These are phyloP conservation scores for Incumbomyces lentus DNA, from an alignment of 2,329 filamentous ascomycete genomes.

Conservation along the genomic window DNA sequence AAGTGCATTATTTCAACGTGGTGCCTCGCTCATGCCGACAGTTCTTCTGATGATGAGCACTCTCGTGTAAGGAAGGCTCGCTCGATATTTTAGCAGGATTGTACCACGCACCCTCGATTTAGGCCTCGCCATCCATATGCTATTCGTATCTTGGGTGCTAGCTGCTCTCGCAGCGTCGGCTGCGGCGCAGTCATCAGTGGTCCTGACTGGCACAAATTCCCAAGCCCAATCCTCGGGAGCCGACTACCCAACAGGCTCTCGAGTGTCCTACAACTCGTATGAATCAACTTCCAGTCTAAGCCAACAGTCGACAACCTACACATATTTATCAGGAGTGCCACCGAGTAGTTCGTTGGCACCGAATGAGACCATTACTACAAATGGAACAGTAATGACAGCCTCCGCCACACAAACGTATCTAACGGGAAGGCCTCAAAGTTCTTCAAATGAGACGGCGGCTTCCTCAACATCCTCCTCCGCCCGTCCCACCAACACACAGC, in stretches of 20 bases:
- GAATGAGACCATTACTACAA: slow-evolving; percentile 23
- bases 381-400: slow-evolving; percentile 25
- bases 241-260: slow-evolving; percentile 14
- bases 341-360: slow-evolving; percentile 9
- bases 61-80: no score
- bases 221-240: slow-evolving; percentile 14
- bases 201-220: slow-evolving; percentile 4
- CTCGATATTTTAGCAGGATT: no score
- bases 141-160: neutral
- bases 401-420: slow-evolving; percentile 28
- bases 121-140: neutral
- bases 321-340: slow-evolving; percentile 14
- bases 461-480: slow-evolving; percentile 35
- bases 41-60: no score
- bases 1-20: no score
- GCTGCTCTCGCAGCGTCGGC: neutral
- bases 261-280: slow-evolving; percentile 2
- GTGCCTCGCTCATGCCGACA: no score
- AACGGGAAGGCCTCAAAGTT: slow-evolving; percentile 26
- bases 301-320: slow-evolving; percentile 4
- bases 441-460: slow-evolving; percentile 37
- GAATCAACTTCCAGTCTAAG: neutral
- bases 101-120: no score
- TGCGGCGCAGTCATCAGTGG: slow-evolving; percentile 1
- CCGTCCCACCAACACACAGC: slow-evolving; percentile 57